Conservation (phyloP, 1,284 basidiomycete species). For the Sanguinoderma infundibulare region DNA sequence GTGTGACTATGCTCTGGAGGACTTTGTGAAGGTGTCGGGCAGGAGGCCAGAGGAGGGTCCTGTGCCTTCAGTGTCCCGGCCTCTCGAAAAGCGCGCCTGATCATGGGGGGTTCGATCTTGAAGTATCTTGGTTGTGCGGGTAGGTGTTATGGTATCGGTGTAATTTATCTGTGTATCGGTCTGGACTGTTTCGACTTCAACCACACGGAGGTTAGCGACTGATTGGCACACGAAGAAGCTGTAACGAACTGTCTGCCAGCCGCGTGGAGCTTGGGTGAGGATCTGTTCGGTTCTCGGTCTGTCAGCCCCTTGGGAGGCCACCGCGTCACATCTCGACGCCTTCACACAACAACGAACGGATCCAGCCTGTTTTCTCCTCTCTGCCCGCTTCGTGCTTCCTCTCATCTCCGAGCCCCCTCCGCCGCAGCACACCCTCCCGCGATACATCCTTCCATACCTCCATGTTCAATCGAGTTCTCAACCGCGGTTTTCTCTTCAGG, state of each 20-base stretch:
- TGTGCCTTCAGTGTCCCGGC: conserved; percentile 15
- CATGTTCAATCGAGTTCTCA: conserved; percentile 22
- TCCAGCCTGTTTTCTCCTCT: background rate
- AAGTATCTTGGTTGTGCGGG: background rate
- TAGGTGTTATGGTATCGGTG: conserved; percentile 13
- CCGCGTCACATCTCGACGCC: background rate
- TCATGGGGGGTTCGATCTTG: background rate
- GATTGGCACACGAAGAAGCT: background rate
- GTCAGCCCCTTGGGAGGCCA: background rate
- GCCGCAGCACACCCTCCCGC: background rate
- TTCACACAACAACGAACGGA: background rate
- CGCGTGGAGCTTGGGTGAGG: background rate
- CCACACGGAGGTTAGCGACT: background rate
- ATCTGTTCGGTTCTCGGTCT: background rate
- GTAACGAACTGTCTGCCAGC: background rate
- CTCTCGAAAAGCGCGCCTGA: conserved; percentile 10
- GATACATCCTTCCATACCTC: conserved; percentile 12
- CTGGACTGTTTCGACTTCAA: background rate
- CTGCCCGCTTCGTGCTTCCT: background rate
- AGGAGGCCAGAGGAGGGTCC: conserved; percentile 46
- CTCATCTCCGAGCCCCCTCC: background rate
- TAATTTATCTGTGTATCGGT: conserved; percentile 15
- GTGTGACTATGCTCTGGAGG: conserved; percentile 50
- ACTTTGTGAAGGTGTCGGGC: conserved; percentile 52
- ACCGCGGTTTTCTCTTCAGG: conserved; percentile 17